Percentiles rank a stretch among this genome's conserved stretches.
Conservation (phyloP, 225 moss, liverwort and hornwort genomes). For the Marchantia paleacea region DNA sequence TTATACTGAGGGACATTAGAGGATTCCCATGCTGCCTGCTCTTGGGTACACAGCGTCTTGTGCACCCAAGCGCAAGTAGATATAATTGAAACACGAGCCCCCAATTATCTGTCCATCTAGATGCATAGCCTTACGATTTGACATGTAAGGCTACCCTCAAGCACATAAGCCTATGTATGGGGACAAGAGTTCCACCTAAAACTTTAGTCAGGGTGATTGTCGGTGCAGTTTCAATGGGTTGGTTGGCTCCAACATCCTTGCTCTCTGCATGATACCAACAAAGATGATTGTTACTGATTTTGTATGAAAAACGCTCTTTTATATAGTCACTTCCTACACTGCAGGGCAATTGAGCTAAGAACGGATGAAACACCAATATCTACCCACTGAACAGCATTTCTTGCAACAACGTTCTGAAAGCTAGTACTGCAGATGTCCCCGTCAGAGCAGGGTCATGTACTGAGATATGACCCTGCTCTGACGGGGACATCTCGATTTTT, state of each 20-base stretch:
- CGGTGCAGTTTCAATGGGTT: not conserved
- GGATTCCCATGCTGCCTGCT: not conserved
- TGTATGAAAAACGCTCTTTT: not conserved
- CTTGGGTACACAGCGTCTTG: too few species aligned
- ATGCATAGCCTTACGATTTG: not conserved
- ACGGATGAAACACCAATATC: not conserved
- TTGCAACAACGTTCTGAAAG: not conserved
- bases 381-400: not conserved
- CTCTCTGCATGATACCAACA: slow-evolving; percentile 10
- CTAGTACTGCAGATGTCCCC: not conserved
- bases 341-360: not conserved
- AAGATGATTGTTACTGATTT: not conserved
- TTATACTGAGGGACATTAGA: too few species aligned
- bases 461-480: too few species aligned
- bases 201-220: not conserved
- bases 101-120: not conserved
- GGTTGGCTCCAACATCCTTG: not conserved
- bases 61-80: too few species aligned
- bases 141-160: not conserved
- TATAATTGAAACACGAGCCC: too few species aligned
- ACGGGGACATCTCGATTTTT: not conserved
- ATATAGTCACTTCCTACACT: not conserved
- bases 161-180: not conserved
- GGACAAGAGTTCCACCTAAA: slow-evolving; percentile 1
- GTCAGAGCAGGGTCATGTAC: not conserved